phyloP scores from a whole-genome alignment of 306 rosid genomes.

The Pterocarpus santalinus region DNA sequence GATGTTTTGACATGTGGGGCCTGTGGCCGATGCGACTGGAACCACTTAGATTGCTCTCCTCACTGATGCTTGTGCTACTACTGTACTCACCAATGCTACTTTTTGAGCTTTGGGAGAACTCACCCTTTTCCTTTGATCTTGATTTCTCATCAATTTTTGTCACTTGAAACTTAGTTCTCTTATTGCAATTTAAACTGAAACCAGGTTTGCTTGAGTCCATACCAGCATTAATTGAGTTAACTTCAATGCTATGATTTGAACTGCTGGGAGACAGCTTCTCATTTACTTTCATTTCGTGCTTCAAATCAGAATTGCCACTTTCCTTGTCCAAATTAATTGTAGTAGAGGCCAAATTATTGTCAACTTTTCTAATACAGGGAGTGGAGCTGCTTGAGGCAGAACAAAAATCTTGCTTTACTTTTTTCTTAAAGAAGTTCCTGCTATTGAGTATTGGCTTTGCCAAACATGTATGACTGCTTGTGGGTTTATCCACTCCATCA shows the following conservation, averaged over 20 bases:
- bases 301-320: conserved; percentile 49
- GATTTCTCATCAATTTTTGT: conserved; percentile 72
- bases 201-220: conserved; percentile 60
- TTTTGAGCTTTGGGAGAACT: conserved; percentile 94
- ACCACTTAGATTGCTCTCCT: conserved; percentile 82
- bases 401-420: conserved; percentile 66
- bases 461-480: conserved; percentile 64
- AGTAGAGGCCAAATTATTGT: conserved; percentile 55
- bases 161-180: conserved; percentile 64
- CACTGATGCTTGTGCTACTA: conserved; percentile 92
- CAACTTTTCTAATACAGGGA: conserved; percentile 47
- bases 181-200: conserved; percentile 59
- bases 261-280: conserved; percentile 64
- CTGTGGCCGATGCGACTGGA: conserved; percentile 86
- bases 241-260: conserved; percentile 66
- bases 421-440: conserved; percentile 73
- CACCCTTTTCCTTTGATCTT: conserved; percentile 86
- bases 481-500: conserved; percentile 63
- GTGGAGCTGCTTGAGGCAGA: conserved; percentile 57
- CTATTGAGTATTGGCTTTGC: conserved; percentile 68
- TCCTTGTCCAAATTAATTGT: conserved; percentile 59
- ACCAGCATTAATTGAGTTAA: conserved; percentile 54
- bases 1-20: conserved; percentile 97
- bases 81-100: conserved; percentile 95
- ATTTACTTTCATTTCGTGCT: conserved; percentile 58